These are phyloP conservation scores for Perkinsus olseni DNA, from an alignment of 169 alveolate genomes.

Conservation along the genomic window DNA sequence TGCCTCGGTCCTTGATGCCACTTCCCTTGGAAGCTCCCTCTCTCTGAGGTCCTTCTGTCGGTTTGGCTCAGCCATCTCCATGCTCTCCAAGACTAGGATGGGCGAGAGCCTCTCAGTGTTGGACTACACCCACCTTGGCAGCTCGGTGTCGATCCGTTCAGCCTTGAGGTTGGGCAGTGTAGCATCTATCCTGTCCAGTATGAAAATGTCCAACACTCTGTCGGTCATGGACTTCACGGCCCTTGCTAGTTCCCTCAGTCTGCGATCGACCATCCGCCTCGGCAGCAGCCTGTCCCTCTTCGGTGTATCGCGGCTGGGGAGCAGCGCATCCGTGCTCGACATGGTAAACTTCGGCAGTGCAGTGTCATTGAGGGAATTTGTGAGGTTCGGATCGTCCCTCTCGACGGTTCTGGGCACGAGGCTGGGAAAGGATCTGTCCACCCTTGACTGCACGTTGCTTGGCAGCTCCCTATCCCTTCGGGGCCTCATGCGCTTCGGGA, in stretches of 20 bases:
- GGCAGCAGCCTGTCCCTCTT: neutral
- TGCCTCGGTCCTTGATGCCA: neutral
- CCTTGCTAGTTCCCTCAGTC: neutral
- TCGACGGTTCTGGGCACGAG: neutral
- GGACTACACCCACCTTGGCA: neutral
- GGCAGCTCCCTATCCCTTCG: conserved; percentile 5
- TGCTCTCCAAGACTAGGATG: neutral
- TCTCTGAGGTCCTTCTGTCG: neutral
- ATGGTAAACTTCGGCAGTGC: neutral
- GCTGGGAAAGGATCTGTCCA: neutral
- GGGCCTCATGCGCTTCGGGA: neutral
- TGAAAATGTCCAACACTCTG: neutral
- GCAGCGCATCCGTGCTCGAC: neutral
- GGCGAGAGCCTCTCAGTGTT: neutral
- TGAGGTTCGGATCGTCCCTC: neutral
- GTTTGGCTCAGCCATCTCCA: neutral
- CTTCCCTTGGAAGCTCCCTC: neutral
- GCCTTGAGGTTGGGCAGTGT: neutral
- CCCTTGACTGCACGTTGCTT: neutral
- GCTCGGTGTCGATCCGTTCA: neutral
- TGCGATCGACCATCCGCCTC: neutral
- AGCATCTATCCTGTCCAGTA: neutral
- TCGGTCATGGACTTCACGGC: neutral
- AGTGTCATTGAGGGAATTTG: neutral
- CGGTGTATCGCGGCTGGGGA: neutral